Base-by-base conservation (phyloP, 108 stramenopile genomes). In the Parmales sp. region DNA sequence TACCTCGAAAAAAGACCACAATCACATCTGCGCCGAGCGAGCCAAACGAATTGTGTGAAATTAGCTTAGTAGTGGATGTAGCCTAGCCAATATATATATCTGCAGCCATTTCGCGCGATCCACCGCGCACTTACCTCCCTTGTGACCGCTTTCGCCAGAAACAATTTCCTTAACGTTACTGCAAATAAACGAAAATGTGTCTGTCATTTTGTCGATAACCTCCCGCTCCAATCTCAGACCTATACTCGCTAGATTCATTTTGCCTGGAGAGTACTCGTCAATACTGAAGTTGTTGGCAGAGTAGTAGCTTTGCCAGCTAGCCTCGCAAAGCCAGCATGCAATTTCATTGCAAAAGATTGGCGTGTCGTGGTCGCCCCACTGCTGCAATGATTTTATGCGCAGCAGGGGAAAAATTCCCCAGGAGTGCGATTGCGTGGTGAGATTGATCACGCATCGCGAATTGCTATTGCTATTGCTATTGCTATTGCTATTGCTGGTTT, bases 231-330 rank as follows among this genome's bases (percentile, higher is more conserved):
- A 69, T 45, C 74, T 74, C 0, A 94, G 64, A 2, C 90, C 90
- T 19, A 91, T 74, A 5, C 78, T 70, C 29, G 80, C 84, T 20
- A 94, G 76, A 38, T 76, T 74, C 90, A 91, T 89, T 60, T 68
- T 73, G 8, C 84, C 89, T 8, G 77, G 68, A 11, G 63, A 60
- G 50, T 69, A 37, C 45, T 71, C 67, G 19, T 36, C 9, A 0
- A 45, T 48, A 22, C 23, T 50, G 63, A 37, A 64, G 31, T 65
- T 77, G 25, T 51, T 68, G 64, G 88, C 84, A 20, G 88, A 84
- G 68, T 89, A 90, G 69, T 94, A 94, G 22, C 90, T 79, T 77
- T 94, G 93, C 93, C 90, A 92, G 5, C 90, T 85, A 9, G 84
- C 84, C 66, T 94, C 93, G 41, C 86, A 75, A 26, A 94, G 60